Percentiles rank a stretch among this genome's conserved stretches.
phyloP scores from a whole-genome alignment of 371 early-diverging fungal genomes.

The Rhizopus stolonifer region DNA sequence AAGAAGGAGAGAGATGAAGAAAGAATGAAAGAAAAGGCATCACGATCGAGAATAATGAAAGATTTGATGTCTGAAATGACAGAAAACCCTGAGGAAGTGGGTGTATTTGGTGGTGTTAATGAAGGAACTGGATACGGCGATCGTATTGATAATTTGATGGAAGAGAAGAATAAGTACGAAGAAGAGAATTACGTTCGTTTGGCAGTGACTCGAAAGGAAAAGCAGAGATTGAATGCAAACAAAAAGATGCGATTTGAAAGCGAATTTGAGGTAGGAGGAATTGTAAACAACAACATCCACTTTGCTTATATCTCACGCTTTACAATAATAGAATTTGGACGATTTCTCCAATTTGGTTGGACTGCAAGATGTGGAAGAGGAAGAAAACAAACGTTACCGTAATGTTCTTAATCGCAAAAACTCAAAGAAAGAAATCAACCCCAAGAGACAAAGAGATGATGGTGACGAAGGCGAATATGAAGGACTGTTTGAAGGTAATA shows the following conservation, averaged over 20 bases:
- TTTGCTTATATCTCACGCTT: slow-evolving; percentile 1
- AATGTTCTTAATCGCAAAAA: slow-evolving; percentile 56
- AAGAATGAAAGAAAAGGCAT: slow-evolving; percentile 69
- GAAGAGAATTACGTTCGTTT: slow-evolving; percentile 90
- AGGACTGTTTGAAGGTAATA: slow-evolving; percentile 22
- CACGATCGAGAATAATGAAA: slow-evolving; percentile 83
- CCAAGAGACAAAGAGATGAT: slow-evolving; percentile 18
- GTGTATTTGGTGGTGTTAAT: slow-evolving; percentile 67
- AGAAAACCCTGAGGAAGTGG: slow-evolving; percentile 83
- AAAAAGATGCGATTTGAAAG: slow-evolving; percentile 70
- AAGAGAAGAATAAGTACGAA: slow-evolving; percentile 79
- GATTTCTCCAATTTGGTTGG: slow-evolving; percentile 70
- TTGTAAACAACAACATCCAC: neutral
- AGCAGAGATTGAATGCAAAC: slow-evolving; percentile 60
- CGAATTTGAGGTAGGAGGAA: slow-evolving; percentile 76
- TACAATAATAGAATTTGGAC: slow-evolving; percentile 55
- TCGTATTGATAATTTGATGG: slow-evolving; percentile 52
- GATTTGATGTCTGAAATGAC: slow-evolving; percentile 86
- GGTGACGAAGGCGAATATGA: slow-evolving; percentile 13
- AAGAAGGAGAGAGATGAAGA: slow-evolving; percentile 64
- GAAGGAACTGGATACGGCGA: slow-evolving; percentile 57
- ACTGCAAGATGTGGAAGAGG: slow-evolving; percentile 55
- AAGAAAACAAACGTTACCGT: slow-evolving; percentile 50
- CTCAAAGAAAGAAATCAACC: slow-evolving; percentile 21
- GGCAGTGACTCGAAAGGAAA: slow-evolving; percentile 74